Base-by-base conservation (phyloP, 2,329 filamentous ascomycete species). In the Pseudogymnoascus verrucosus region DNA sequence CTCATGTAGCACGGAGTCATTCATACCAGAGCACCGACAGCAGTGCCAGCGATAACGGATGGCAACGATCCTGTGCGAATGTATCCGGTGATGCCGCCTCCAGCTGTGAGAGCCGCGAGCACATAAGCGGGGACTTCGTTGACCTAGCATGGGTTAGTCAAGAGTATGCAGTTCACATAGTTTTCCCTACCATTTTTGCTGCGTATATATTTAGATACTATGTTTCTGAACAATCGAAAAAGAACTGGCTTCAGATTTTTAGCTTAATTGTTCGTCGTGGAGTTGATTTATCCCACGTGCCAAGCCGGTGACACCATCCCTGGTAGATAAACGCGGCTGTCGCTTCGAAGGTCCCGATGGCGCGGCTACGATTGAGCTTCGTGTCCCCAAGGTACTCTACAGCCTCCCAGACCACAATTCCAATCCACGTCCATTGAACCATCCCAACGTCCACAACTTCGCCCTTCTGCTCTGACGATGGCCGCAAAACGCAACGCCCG, bases 61-160 rank as follows among this genome's bases (percentile, higher is more conserved):
- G 93, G 93, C 60, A 96, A 75, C 23, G 93, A 98, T 65, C 91
- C 85, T 0, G 93, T 95, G 74, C 88, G 87, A 51, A 88, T 80
- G 77, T 91, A 99, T 73, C 95, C 95, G 73, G 90, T 89, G 65
- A 90, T 88, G 68, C 95, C 95, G 70, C 95, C 95, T 64, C 89
- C 83, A 61, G 93, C 91, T 64, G 93, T 97, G 65, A 98, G 82
- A 67, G 86, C 82, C 66, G 89, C 90, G 72, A 98, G 86, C 71
- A 90, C 75, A 76, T 88, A 90, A 67, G 93, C 91, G 72, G 91
- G 86, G 72, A 78, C 82, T 69, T 82, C 78, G 67, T 82, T 76
- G 66, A 72, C 73, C 71, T 72, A 60, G 5, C n/a, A 57, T 14
- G 28, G 28, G 28, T 57, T 8, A 57, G 51, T 57, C 10, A 10